A percentile compares a stretch with the other conserved stretches of the same genome.
Evolutionary conservation across 768 basidiomycete species (phyloP).

Genomic region (Mycena olivaceomarginata): DNA sequence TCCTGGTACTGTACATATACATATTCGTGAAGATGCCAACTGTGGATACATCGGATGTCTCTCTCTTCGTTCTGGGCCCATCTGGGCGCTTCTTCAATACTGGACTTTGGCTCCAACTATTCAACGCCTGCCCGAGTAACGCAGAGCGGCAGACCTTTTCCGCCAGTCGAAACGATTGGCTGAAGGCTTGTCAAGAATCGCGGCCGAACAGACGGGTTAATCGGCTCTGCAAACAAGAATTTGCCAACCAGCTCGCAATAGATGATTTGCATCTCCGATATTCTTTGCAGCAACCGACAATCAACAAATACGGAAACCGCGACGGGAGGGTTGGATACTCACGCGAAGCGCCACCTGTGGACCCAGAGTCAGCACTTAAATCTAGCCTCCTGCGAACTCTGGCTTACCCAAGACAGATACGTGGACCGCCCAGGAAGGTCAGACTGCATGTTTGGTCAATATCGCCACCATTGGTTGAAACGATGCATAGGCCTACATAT

Average conservation of each 20-base stretch:
- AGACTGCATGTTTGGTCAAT: not conserved
- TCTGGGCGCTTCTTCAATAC: no score
- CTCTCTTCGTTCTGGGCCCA: no score
- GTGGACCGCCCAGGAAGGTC: slow-evolving; percentile 37
- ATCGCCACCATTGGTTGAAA: not conserved
- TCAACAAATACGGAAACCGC: not conserved
- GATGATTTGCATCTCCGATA: slow-evolving; percentile 2
- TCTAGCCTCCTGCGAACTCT: not conserved
- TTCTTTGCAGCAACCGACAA: not conserved
- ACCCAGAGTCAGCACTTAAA: not conserved
- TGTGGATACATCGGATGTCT: no score
- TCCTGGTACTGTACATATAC: no score
- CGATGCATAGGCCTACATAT: slow-evolving; percentile 21
- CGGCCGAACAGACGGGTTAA: not conserved
- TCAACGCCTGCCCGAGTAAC: not conserved
- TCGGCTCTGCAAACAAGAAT: not conserved
- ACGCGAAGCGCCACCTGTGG: slow-evolving; percentile 33
- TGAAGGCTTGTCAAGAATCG: not conserved
- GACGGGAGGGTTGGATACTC: not conserved
- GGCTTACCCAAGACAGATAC: slow-evolving; percentile 32
- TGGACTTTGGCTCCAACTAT: no score
- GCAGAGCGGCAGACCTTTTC: not conserved
- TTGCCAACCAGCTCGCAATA: not conserved
- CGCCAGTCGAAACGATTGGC: not conserved
- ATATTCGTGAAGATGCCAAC: no score